Base-by-base conservation (phyloP, 179 eudicot genomes). In the Silene coronaria region DNA sequence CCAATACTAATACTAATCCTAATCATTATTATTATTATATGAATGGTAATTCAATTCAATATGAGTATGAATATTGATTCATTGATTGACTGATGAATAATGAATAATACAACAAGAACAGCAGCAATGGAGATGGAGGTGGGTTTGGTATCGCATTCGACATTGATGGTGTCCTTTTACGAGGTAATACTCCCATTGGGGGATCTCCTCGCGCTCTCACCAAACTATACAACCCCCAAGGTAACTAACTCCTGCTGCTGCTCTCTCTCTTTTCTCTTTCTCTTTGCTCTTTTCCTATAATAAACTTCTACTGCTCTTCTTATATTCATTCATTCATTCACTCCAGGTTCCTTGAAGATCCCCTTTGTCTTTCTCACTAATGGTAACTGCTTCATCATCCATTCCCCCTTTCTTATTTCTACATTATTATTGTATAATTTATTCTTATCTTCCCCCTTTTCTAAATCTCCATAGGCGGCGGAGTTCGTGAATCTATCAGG, bases 321-420 rank as follows among this genome's bases (percentile, higher is more conserved):
- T 72, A 34, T 12, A 2, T 36, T 26, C 7, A 13, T 38, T n/a
- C 34, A 30, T 30, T 30, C 2, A 4, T 30, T 4, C 34, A 30
- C 42, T 84, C 84, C 86, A 91, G 97, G 93, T 82, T 79, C 85
- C 34, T 69, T 92, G 86, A 92, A 83, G 83, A 76, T 94, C 70
- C 97, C 98, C 13, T 94, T 75, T 75, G 82, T 90, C 74, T 94
- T 94, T 76, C 64, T 94, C 82, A 94, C 98, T 64, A 94, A 94
- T 74, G 98, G 98, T 93, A 78, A 76, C 82, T 58, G 30, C 23
- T 61, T 0, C 9, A 6, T 6, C 17, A 55, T 3, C 19, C 19
- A 55, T 23, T 23, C 12, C 16, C 17, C 32, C 16, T 24, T 59
- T 38, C 45, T 38, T 38, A 38, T 38, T 8, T 38, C 45, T 38